Conservation (phyloP, 257 asterid species). For the Solanum neorickii region DNA sequence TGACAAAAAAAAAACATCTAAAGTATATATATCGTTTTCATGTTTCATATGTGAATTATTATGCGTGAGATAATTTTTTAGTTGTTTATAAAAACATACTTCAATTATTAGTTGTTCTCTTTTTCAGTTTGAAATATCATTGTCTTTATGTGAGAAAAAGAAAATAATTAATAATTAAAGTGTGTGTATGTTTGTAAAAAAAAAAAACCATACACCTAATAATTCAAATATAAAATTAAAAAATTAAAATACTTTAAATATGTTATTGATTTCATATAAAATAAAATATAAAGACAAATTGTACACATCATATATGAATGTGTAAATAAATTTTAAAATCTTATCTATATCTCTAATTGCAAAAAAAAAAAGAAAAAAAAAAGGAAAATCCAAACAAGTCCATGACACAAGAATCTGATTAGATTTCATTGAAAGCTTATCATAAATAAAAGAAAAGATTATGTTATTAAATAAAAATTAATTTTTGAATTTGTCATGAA, state of each 20-base stretch:
- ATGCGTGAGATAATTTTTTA: background rate
- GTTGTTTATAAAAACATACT: too few species aligned
- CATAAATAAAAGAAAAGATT: background rate
- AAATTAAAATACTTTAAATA: too few species aligned
- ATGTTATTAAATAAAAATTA: background rate
- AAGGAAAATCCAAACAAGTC: background rate
- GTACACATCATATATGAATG: background rate
- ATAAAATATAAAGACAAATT: background rate
- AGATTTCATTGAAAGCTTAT: background rate
- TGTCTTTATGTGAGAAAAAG: too few species aligned
- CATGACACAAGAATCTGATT: background rate
- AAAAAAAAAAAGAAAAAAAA: background rate
- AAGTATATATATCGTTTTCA: too few species aligned
- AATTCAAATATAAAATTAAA: too few species aligned
- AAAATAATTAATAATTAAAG: too few species aligned
- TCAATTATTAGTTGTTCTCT: too few species aligned
- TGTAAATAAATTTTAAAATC: background rate
- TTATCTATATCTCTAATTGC: background rate
- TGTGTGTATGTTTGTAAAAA: accelerated
- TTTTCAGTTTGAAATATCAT: too few species aligned
- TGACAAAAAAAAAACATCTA: too few species aligned
- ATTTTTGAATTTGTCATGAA: background rate
- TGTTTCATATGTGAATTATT: background rate
- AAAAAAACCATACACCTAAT: too few species aligned
- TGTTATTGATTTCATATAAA: too few species aligned